phyloP scores from a whole-genome alignment of 805 yeast species.

The Yamadazyma ubonensis region DNA sequence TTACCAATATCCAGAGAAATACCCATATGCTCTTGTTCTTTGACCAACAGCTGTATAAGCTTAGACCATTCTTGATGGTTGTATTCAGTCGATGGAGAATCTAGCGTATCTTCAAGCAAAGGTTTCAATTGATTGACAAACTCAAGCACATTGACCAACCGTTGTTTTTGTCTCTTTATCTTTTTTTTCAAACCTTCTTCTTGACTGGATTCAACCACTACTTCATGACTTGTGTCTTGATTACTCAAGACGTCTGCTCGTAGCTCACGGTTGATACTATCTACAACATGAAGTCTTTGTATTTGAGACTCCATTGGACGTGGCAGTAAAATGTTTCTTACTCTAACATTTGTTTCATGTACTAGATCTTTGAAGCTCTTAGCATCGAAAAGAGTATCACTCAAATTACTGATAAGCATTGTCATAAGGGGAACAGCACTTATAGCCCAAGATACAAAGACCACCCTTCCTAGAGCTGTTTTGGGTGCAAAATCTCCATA shows the following conservation, averaged over 20 bases:
- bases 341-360: neutral
- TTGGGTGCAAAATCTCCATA: conserved; percentile 75
- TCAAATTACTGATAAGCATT: conserved; percentile 66
- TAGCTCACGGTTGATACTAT: conserved; percentile 8
- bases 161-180: conserved; percentile 14
- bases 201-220: neutral
- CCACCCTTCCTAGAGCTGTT: conserved; percentile 63
- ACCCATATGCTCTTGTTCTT: neutral
- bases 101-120: conserved; percentile 34
- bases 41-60: conserved; percentile 7
- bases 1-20: neutral
- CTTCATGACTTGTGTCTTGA: too few relatives aligned
- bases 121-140: conserved; percentile 32
- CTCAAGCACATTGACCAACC: conserved; percentile 21
- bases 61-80: conserved; percentile 52
- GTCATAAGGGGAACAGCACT: conserved; percentile 88
- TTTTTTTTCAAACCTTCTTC: conserved; percentile 5
- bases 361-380: conserved; percentile 4
- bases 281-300: neutral
- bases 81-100: conserved; percentile 43
- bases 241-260: neutral
- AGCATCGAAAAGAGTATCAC: conserved; percentile 53
- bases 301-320: neutral
- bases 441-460: conserved; percentile 79
- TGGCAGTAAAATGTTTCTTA: neutral